phyloP scores from a whole-genome alignment of 2,329 filamentous ascomycete genomes.

The Xylaria hypoxylon region DNA sequence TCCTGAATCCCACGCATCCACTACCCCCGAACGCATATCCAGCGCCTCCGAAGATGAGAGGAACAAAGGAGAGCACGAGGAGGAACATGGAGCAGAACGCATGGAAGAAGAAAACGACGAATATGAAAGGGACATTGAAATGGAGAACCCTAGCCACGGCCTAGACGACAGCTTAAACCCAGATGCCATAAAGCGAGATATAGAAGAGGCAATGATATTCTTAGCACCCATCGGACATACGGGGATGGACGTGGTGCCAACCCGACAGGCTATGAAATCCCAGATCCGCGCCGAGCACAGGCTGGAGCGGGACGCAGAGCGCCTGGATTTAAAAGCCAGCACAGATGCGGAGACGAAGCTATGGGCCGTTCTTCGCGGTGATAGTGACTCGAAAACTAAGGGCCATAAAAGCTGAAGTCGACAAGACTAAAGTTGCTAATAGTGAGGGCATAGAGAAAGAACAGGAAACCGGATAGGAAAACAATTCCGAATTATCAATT shows the following conservation, averaged over 20 bases:
- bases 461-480: background rate
- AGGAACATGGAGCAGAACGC: conserved; percentile 33
- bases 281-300: conserved; percentile 46
- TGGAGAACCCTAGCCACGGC: conserved; percentile 48
- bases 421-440: background rate
- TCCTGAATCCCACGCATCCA: conserved; percentile 12
- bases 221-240: conserved; percentile 29
- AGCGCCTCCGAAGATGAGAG: conserved; percentile 29
- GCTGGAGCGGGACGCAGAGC: conserved; percentile 45
- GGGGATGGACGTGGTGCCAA: conserved; percentile 33
- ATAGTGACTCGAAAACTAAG: conserved; percentile 8
- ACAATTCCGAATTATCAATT: background rate
- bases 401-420: background rate
- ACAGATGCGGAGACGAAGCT: conserved; percentile 44
- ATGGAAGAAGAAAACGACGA: conserved; percentile 13
- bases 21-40: conserved; percentile 17
- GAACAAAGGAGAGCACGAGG: conserved; percentile 18
- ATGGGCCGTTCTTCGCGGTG: conserved; percentile 42
- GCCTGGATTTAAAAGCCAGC: conserved; percentile 38
- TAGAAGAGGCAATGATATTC: conserved; percentile 47
- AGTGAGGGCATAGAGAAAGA: background rate
- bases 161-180: conserved; percentile 33
- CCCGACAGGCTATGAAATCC: conserved; percentile 33
- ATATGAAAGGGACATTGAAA: conserved; percentile 19
- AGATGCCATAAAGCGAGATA: conserved; percentile 37